Evolutionary conservation across 495 filamentous ascomycete genomes (phyloP), one percentile per base, ranked within the genome.

Genomic region (Saxophila tyrrhenica): DNA sequence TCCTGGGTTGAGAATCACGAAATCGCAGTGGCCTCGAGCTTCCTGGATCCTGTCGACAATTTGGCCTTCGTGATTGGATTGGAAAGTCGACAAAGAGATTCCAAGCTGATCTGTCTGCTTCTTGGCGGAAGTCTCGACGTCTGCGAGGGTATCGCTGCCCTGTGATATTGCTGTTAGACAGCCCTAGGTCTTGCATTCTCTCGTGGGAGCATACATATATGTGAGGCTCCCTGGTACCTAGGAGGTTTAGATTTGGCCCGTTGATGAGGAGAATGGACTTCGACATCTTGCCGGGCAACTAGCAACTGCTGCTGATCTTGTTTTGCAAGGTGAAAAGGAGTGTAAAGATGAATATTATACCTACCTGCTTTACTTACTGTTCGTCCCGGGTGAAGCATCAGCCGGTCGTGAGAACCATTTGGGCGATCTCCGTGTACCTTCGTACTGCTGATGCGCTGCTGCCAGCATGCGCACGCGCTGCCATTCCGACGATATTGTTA

Each of bases 191-290:
- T 39, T 39, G 35, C n/a, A n/a, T n/a, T 39, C 35, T 39, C 35
- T 39, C 16, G 25, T 32, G 71, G 41, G 17, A n/a, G 15, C 41
- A 9, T 17, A 44, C 19, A 44, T 39, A 50, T 63, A 87, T 76
- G 56, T 80, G 70, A 13, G 83, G 84, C 64, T 88, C 84, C 20
- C 84, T 75, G 46, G 79, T 83, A 29, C 82, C 84, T 49, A 87
- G 77, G 59, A 88, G 82, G 72, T 86, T 88, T 64, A 88, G 80
- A 69, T 88, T 87, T n/a, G 82, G 82, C 29, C 84, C 83, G 68
- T 86, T 86, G 72, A 87, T 78, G 52, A 86, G 78, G 70, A 87
- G 82, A 67, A 87, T 78, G 46, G 19, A 25, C 24, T 48, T 48
- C 45, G 41, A 44, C 41, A 21, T 44, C n/a, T n/a, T n/a, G n/a